These are phyloP conservation scores for Spinacia oleracea DNA, from an alignment of 179 eudicot species.

Conservation along the genomic window DNA sequence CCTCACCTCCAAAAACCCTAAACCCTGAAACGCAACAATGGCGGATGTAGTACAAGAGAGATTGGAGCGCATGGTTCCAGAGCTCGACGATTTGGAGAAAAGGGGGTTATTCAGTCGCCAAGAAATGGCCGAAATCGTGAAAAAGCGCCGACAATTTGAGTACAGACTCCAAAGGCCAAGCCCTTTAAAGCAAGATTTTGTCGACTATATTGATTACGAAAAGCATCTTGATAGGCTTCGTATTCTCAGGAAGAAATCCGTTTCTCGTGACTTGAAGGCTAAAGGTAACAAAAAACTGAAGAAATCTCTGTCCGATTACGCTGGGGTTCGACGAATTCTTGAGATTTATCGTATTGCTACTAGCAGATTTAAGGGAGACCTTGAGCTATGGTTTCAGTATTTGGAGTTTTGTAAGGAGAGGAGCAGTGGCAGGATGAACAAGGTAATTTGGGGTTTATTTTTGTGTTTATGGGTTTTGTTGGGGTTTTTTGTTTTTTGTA, in stretches of 20 bases:
- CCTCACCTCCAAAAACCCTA: slow-evolving; percentile 8
- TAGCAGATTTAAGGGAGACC: slow-evolving; percentile 76
- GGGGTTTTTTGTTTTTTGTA: too few species aligned
- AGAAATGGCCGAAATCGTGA: slow-evolving; percentile 65
- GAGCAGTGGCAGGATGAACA: slow-evolving; percentile 72
- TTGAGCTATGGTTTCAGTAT: slow-evolving; percentile 80
- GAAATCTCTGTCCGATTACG: slow-evolving; percentile 54
- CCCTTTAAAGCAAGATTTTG: slow-evolving; percentile 63
- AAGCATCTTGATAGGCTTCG: slow-evolving; percentile 60
- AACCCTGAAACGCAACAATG: slow-evolving; percentile 43
- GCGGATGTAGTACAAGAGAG: slow-evolving; percentile 81
- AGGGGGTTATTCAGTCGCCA: slow-evolving; percentile 57
- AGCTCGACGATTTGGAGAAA: slow-evolving; percentile 77
- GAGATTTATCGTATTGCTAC: slow-evolving; percentile 68
- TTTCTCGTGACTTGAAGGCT: slow-evolving; percentile 29
- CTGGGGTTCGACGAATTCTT: slow-evolving; percentile 59
- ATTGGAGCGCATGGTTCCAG: slow-evolving; percentile 78
- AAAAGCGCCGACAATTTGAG: slow-evolving; percentile 69
- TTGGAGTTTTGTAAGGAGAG: slow-evolving; percentile 70
- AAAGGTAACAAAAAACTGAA: slow-evolving; percentile 42
- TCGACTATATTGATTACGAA: slow-evolving; percentile 73
- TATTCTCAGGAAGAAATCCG: slow-evolving; percentile 47
- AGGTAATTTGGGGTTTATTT: slow-evolving; percentile 42
- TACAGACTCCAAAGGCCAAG: slow-evolving; percentile 76
- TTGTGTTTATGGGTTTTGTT: neutral